A percentile compares a stretch with the other conserved stretches of the same genome.
Evolutionary conservation across 2,329 filamentous ascomycete genomes (phyloP).

Genomic region (Fusarium scirpi): DNA sequence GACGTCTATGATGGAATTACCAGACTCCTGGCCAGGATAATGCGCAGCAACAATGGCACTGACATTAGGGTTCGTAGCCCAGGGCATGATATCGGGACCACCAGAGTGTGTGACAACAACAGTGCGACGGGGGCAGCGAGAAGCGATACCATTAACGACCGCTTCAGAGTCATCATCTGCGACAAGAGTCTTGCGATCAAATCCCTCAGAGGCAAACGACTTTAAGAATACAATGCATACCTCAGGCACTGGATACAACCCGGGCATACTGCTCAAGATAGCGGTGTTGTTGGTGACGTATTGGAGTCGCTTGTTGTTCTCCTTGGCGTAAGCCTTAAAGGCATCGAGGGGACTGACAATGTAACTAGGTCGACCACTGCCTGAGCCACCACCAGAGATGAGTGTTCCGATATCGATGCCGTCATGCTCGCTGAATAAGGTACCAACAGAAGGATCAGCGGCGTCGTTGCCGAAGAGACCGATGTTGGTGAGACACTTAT

Average conservation of each 20-base stretch:
- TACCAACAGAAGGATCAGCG: slow-evolving; percentile 53
- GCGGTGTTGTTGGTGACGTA: slow-evolving; percentile 7
- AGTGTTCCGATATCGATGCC: slow-evolving; percentile 1
- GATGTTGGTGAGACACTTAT: slow-evolving; percentile 61
- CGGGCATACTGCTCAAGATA: neutral
- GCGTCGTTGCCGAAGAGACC: slow-evolving; percentile 74
- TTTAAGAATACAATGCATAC: neutral
- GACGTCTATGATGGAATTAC: neutral
- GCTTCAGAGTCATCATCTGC: neutral
- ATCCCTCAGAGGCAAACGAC: neutral
- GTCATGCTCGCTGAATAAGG: neutral
- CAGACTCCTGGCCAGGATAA: slow-evolving; percentile 65
- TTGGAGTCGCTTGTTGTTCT: neutral
- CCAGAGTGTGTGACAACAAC: neutral
- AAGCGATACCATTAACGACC: neutral
- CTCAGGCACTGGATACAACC: neutral
- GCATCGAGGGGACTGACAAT: neutral
- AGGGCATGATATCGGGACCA: neutral
- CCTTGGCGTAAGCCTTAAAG: neutral
- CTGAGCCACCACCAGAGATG: slow-evolving; percentile 1
- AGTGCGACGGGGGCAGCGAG: neutral
- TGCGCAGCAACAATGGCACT: slow-evolving; percentile 70
- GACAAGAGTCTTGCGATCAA: slow-evolving; percentile 2
- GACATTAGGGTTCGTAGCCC: neutral
- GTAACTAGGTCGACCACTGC: neutral